phyloP scores from a whole-genome alignment of 179 eudicot species.

The Vitellaria paradoxa region DNA sequence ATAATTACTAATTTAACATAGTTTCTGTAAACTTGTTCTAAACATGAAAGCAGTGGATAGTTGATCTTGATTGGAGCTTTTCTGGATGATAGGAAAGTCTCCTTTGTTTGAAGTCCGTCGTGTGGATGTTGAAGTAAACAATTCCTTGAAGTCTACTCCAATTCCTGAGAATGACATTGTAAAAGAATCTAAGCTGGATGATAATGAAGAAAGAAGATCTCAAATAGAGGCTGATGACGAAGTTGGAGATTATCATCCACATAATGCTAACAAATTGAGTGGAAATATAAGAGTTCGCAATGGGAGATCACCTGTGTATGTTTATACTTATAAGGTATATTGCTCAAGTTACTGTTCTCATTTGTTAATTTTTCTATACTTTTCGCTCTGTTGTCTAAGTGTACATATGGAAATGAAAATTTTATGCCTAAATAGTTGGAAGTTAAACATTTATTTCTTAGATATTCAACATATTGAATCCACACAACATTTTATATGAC shows the following conservation, averaged over 20 bases:
- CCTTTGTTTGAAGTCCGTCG: constrained; percentile 72
- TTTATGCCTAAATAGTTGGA: neutral
- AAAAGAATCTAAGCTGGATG: constrained; percentile 31
- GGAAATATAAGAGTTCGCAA: constrained; percentile 20
- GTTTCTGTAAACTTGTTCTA: neutral
- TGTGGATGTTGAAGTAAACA: constrained; percentile 51
- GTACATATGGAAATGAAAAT: neutral
- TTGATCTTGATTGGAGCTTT: constrained; percentile 14
- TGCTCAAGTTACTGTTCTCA: neutral
- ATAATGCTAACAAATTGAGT: constrained; percentile 32
- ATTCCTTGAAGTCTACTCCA: constrained; percentile 27
- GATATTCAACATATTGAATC: neutral
- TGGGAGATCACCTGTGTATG: constrained; percentile 50
- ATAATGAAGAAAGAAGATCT: constrained; percentile 27
- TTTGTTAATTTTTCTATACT: neutral
- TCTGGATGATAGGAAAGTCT: constrained; percentile 47
- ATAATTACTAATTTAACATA: neutral
- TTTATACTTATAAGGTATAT: constrained; percentile 61
- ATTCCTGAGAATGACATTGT: constrained; percentile 30
- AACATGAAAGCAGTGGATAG: neutral
- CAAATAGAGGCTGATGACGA: constrained; percentile 37
- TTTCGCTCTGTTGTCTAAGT: neutral
- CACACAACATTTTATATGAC: neutral
- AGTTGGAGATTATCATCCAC: constrained; percentile 25
- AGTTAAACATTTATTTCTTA: neutral